Conservation (phyloP, 768 basidiomycete genomes). For the Thelephora ganbajun region DNA sequence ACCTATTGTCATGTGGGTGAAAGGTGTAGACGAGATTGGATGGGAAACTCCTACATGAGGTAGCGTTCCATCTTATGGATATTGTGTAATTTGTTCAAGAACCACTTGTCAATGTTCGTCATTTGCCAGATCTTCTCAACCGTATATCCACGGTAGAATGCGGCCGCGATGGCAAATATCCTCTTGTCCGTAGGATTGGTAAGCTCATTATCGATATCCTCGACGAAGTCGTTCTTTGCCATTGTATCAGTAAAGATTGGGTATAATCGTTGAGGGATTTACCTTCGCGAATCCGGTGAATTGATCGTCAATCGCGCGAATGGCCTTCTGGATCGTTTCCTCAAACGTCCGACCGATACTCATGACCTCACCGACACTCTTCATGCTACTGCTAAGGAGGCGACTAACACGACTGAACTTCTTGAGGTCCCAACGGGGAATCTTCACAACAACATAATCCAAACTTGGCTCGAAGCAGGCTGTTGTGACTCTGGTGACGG, state of each 20-base stretch:
- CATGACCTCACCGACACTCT: constrained; percentile 99
- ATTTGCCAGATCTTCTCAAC: constrained; percentile 96
- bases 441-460: constrained; percentile 97
- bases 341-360: constrained; percentile 97
- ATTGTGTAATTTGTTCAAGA: constrained; percentile 77
- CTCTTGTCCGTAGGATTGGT: constrained; percentile 93
- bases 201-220: constrained; percentile 87
- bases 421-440: constrained; percentile 97
- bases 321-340: constrained; percentile 97
- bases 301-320: constrained; percentile 89
- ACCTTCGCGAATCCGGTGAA: constrained; percentile 89
- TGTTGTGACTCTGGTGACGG: constrained; percentile 89
- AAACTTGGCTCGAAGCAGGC: constrained; percentile 98
- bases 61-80: constrained; percentile 71
- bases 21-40: not conserved
- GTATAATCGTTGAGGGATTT: constrained; percentile 10
- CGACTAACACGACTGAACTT: constrained; percentile 94
- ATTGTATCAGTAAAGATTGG: not conserved
- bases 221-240: constrained; percentile 68
- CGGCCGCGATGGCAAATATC: constrained; percentile 90
- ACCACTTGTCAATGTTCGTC: constrained; percentile 99
- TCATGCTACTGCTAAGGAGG: constrained; percentile 90
- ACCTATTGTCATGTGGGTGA: constrained; percentile 23
- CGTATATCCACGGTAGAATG: constrained; percentile 84
- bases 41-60: constrained; percentile 43